Evolutionary conservation across 2,329 filamentous ascomycete species (phyloP), one percentile per base, ranked within the genome.

Genomic region (Ophioceras dolichostomum): DNA sequence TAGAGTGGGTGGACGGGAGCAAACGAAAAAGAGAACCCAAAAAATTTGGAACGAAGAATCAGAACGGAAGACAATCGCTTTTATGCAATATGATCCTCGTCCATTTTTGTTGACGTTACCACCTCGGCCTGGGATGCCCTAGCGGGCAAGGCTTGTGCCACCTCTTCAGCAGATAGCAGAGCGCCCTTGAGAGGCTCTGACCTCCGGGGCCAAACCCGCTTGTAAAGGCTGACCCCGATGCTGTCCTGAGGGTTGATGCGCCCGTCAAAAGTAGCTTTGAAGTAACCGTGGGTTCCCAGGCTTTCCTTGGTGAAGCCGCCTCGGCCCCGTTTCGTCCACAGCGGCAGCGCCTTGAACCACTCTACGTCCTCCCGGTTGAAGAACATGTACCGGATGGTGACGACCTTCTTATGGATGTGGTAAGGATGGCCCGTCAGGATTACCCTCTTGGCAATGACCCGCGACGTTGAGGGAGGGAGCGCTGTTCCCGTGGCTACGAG

Each of bases 361-460:
- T 83, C 77, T 22, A 98, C 85, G 47, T 98, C 93, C 51, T 89
- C 85, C 34, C 82, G 70, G 66, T 89, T 93, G 76, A 98, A 98
- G 72, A 98, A 98, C 93, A 98, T 98, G 72, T 98, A 98, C 21
- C 91, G 81, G 33, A 98, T 80, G 1, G 93, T 98, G 41, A 98
- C 91, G 18, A 98, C 70, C 60, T 83, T 87, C 73, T 94, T 95
- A 75, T 98, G 86, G 57, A 98, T 98, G 65, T 98, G 94, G 71
- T 86, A 95, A 0, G 93, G 91, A 55, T 98, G 89, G 13, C 91
- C 93, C 0, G 91, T 94, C 40, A 98, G 70, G 45, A 96, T 84
- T 48, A 94, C 79, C 37, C 91, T 81, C 65, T 98, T 98, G 50
- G 89, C 88, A 42, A 98, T 77, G 39, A 98, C 81, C 28, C 91